Base-by-base conservation (phyloP, 2,329 filamentous ascomycete genomes). In the Zymoseptoria crescenta region DNA sequence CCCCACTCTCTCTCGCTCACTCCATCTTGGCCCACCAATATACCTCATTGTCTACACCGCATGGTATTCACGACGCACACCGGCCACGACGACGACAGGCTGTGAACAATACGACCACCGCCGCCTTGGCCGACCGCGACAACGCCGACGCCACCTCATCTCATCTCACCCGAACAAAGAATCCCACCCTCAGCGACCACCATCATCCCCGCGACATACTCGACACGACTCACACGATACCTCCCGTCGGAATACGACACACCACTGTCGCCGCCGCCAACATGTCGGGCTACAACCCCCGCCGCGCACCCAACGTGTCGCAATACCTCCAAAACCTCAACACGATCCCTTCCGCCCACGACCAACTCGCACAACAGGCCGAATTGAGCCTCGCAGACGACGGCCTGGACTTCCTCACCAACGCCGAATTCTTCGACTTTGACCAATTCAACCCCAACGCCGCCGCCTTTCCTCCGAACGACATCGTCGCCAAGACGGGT, bases 321-420 rank as follows among this genome's bases (percentile, higher is more conserved):
- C 87, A 91, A 71, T 96, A 94, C 78, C 82, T 96, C 65, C 87
- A 89, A 69, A 88, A 92, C 67, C 81, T 96, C 69, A 96, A 96
- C 79, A 83, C 82, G 52, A 79, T 87, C 58, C 82, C 82, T 1
- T 79, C 85, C 79, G 84, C 85, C 67, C 83, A 87, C 56, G 80
- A 87, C 62, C 82, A 79, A 24, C 72, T 81, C 28, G 50, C 53
- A 27, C 61, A 59, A 49, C 77, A 80, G 59, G 76, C 80, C 59
- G 81, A 86, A 61, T 83, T 87, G 56, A 75, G 79, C 55, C 82
- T 86, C 74, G 81, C 81, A 67, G 70, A 71, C 58, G 70, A 74
- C 2, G 75, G 79, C 49, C 79, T 87, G 19, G 74, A 78, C 1
- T 74, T 80, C 21, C 81, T 92, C 62, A 76, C 82, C 48, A 80